Percentiles rank a stretch among this genome's conserved stretches.
Evolutionary conservation across 768 basidiomycete genomes (phyloP).

Genomic region (Leccinum pellstonianum): DNA sequence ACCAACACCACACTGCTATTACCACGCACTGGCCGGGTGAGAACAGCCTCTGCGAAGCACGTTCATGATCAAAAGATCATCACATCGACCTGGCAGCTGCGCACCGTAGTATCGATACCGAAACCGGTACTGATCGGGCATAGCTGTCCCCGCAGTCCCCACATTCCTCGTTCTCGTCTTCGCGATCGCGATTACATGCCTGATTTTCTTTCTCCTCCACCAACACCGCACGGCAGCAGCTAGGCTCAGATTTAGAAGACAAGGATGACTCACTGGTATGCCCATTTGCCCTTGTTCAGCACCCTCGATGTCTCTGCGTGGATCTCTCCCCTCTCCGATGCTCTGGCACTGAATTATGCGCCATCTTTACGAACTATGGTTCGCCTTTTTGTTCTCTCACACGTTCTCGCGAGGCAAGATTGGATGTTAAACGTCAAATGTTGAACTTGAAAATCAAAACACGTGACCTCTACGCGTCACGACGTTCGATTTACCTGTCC

Average conservation of each 20-base stretch:
- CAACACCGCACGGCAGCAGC: background rate
- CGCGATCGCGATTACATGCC: slow-evolving; percentile 1
- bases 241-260: background rate
- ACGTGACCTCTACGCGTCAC: background rate
- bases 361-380: too few relatives aligned
- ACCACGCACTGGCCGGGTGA: too few relatives aligned
- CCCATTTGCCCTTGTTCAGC: too few relatives aligned
- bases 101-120: background rate
- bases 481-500: background rate
- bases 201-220: slow-evolving; percentile 3
- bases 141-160: background rate
- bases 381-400: background rate
- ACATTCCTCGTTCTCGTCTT: slow-evolving; percentile 2
- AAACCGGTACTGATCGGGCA: background rate
- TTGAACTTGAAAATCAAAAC: background rate
- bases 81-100: background rate
- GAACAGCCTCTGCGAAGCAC: background rate
- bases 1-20: too few relatives aligned
- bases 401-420: background rate
- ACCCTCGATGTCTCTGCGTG: too few relatives aligned
- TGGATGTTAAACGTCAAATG: background rate
- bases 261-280: background rate
- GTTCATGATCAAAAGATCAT: background rate
- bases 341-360: too few relatives aligned
- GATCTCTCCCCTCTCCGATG: background rate